Evolutionary conservation across 2,329 filamentous ascomycete species (phyloP), one percentile per base, ranked within the genome.

Genomic region (Hypoxylon sp.): DNA sequence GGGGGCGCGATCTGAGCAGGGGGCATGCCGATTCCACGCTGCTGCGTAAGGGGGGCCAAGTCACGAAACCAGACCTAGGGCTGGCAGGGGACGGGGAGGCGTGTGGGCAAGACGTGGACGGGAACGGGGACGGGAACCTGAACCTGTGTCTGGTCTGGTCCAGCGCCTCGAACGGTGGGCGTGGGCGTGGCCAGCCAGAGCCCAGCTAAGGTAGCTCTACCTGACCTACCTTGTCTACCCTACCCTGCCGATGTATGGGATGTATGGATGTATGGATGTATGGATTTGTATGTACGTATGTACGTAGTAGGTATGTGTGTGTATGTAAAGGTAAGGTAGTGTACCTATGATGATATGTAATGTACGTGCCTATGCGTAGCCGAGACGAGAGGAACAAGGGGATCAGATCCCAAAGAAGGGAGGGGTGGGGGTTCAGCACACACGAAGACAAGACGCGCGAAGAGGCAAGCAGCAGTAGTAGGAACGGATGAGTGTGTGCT

Each of bases 1-100:
- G 73, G 74, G 73, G 75, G 75, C 74, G 71, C 75, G 76, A 78
- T 76, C 75, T 74, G 73, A 76, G 72, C 77, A 78, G 77, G 77
- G 77, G 77, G 77, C 70, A 71, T 31, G 73, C 71, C 75, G 69
- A 74, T 73, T 75, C 70, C 59, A 70, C 68, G 69, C 60, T 69
- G 65, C 74, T 72, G 74, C 74, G 74, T 74, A 75, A 73, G 73
- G 74, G 76, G 74, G 77, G 62, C 69, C 69, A 68, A 66, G 69
- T 71, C 69, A 76, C 76, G 73, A 78, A 73, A 73, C 67, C 74
- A 74, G 76, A 71, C 69, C 72, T 69, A 71, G 72, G 73, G 72
- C 67, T 71, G 73, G 70, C 74, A 76, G 72, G 70, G 74, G 72
- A 75, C 72, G 72, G 73, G 73, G 74, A 59, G 59, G 35, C 58